phyloP scores from a whole-genome alignment of 495 filamentous ascomycete genomes.

The Letharia lupina region DNA sequence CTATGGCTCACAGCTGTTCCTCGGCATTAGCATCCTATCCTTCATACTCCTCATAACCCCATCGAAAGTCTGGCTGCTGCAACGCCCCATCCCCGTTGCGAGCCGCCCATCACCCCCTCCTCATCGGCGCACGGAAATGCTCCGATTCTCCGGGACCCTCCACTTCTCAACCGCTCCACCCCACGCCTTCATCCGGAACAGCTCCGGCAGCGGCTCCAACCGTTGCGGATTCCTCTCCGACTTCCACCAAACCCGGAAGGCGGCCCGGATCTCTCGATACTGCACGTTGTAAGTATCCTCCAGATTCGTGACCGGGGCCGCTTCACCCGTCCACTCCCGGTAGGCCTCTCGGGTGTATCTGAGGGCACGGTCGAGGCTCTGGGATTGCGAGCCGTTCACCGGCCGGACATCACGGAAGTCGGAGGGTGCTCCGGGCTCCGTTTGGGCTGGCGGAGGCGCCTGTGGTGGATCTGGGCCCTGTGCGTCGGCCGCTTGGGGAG shows the following conservation, averaged over 20 bases:
- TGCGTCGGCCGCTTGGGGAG: too few species aligned
- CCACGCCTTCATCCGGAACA: background rate
- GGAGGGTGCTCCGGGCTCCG: background rate
- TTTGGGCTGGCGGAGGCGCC: too few species aligned
- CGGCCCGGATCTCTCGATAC: background rate
- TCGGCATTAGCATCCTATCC: too few species aligned
- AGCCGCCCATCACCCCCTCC: background rate
- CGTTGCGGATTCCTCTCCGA: background rate
- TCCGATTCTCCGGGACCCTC: background rate
- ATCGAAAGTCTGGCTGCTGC: background rate
- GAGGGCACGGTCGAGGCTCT: background rate
- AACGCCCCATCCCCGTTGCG: background rate
- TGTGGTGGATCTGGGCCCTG: too few species aligned
- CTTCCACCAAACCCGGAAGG: background rate
- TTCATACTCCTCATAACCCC: too few species aligned
- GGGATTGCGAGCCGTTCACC: background rate
- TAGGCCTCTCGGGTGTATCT: background rate
- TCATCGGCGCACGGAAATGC: background rate
- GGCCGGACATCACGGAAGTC: background rate
- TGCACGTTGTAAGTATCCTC: background rate
- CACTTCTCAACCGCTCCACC: background rate
- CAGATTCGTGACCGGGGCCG: background rate
- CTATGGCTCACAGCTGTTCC: too few species aligned
- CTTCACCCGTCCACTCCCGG: background rate
- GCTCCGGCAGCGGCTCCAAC: background rate